These are phyloP conservation scores for Ophiostoma triangulosporum DNA, from an alignment of 2,329 filamentous ascomycete species.

Conservation along the genomic window DNA sequence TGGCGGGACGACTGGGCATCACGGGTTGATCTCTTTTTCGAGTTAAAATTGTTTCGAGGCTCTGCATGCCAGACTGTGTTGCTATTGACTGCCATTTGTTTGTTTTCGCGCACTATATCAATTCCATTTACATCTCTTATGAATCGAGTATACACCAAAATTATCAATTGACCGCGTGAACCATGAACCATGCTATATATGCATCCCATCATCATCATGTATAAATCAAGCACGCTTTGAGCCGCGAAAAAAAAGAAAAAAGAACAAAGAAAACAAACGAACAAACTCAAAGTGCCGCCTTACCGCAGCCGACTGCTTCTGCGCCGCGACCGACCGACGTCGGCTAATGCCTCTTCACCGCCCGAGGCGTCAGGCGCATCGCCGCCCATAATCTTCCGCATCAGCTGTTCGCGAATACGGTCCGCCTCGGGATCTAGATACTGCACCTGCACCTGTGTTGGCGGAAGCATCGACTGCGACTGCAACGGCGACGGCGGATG, in stretches of 20 bases:
- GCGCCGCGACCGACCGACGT: background rate
- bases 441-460: conserved; percentile 37
- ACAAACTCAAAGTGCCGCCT: background rate
- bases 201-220: background rate
- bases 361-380: background rate
- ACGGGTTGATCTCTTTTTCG: too few relatives aligned
- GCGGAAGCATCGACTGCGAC: conserved; percentile 18
- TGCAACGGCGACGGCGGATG: conserved; percentile 6
- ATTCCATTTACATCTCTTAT: too few relatives aligned
- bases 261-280: background rate
- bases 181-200: background rate
- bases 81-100: too few relatives aligned
- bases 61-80: too few relatives aligned
- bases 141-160: too few relatives aligned
- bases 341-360: background rate
- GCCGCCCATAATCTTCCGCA: conserved; percentile 28
- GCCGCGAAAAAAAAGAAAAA: background rate
- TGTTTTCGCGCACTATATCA: too few relatives aligned
- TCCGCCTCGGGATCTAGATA: conserved; percentile 39
- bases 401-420: conserved; percentile 28
- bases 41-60: too few relatives aligned
- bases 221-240: background rate
- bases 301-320: conserved; percentile 5
- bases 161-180: too few relatives aligned
- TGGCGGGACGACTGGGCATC: background rate